phyloP scores from a whole-genome alignment of 345 rosid genomes.

The Lepidium aucheri region DNA sequence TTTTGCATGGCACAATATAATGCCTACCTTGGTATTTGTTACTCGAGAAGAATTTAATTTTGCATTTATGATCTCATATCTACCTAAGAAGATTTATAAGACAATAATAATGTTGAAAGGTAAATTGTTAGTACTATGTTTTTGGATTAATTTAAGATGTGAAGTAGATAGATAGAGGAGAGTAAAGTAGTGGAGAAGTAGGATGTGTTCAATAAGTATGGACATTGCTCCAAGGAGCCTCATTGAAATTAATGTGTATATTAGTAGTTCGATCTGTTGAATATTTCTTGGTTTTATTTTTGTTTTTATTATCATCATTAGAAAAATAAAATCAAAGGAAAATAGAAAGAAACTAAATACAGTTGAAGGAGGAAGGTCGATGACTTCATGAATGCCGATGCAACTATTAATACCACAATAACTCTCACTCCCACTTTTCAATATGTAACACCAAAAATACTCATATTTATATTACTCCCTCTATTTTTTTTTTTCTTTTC shows the following conservation, averaged over 20 bases:
- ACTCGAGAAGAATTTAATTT: not conserved
- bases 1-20: not conserved
- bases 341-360: conserved; percentile 27
- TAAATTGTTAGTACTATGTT: no score
- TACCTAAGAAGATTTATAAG: not conserved
- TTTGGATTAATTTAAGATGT: no score
- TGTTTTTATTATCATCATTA: not conserved
- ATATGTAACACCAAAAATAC: conserved; percentile 6
- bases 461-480: not conserved
- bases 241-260: conserved; percentile 25
- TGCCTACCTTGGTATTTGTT: conserved; percentile 6
- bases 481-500: not conserved
- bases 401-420: conserved; percentile 26
- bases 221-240: conserved; percentile 9
- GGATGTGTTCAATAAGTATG: conserved; percentile 16
- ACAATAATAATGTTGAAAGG: no score
- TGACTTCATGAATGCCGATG: conserved; percentile 32
- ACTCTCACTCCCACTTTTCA: conserved; percentile 25
- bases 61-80: not conserved
- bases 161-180: no score
- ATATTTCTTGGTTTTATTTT: not conserved
- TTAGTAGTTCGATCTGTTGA: conserved; percentile 2
- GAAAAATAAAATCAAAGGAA: not conserved
- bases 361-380: conserved; percentile 32
- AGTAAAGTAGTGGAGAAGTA: not conserved